Conservation (phyloP, 2,329 filamentous ascomycete genomes). For the Ramichloridium luteum region DNA sequence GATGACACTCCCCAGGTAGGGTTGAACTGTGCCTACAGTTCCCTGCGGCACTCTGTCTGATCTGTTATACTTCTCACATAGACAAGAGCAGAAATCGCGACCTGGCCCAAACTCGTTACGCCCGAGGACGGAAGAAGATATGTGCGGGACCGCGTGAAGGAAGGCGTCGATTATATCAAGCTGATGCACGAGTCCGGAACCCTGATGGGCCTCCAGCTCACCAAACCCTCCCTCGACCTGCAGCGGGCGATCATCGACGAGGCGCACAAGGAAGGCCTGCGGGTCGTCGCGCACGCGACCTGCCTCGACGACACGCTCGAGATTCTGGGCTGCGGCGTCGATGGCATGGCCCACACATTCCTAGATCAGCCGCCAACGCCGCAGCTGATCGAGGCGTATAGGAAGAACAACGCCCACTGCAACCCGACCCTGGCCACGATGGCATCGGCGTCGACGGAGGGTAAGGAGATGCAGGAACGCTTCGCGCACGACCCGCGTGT, state of each 20-base stretch:
- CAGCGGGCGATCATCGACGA: slow-evolving; percentile 35
- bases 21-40: too few species aligned
- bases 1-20: slow-evolving; percentile 23
- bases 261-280: slow-evolving; percentile 25
- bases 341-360: slow-evolving; percentile 35
- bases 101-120: slow-evolving; percentile 36
- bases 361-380: slow-evolving; percentile 29
- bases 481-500: slow-evolving; percentile 31
- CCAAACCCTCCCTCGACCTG: slow-evolving; percentile 31
- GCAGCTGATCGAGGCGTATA: slow-evolving; percentile 31
- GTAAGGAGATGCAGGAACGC: slow-evolving; percentile 26
- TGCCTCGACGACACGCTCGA: slow-evolving; percentile 30
- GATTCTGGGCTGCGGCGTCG: slow-evolving; percentile 30
- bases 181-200: slow-evolving; percentile 39
- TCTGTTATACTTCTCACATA: too few species aligned
- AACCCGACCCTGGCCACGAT: slow-evolving; percentile 33
- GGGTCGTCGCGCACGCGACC: slow-evolving; percentile 31
- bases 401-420: slow-evolving; percentile 30
- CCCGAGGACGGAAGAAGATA: slow-evolving; percentile 32
- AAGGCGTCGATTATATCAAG: slow-evolving; percentile 39
- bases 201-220: slow-evolving; percentile 23
- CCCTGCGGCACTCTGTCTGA: too few species aligned
- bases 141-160: slow-evolving; percentile 28
- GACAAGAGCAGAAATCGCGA: slow-evolving; percentile 29
- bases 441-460: slow-evolving; percentile 31